Evolutionary conservation across 805 yeast genomes (phyloP).

Genomic region (Metschnikowia anglica): DNA sequence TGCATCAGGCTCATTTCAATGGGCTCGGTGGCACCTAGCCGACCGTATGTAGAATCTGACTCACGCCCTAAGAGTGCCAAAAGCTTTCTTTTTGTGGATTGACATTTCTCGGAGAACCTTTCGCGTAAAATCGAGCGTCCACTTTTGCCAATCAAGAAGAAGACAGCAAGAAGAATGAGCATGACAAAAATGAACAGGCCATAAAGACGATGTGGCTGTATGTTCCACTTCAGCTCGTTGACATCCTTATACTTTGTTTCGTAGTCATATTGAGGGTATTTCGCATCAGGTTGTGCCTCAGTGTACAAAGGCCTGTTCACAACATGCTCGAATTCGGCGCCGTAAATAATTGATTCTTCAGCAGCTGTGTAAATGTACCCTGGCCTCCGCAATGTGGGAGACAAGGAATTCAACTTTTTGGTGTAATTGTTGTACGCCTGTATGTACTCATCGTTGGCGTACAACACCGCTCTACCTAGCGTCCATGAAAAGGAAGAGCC

Average conservation of each 20-base stretch:
- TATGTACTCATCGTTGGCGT: conserved; percentile 55
- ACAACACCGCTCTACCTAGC: conserved; percentile 58
- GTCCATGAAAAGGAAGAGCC: conserved; percentile 55
- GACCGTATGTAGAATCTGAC: not conserved
- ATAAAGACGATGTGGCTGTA: conserved; percentile 45
- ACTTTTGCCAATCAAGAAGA: conserved; percentile 36
- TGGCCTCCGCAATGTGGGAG: conserved; percentile 23
- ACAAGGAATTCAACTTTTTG: conserved; percentile 18
- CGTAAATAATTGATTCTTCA: conserved; percentile 47
- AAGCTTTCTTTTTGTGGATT: not conserved
- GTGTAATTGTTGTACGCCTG: conserved; percentile 41
- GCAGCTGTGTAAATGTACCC: conserved; percentile 53
- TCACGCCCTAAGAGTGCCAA: not conserved
- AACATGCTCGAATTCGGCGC: conserved; percentile 50
- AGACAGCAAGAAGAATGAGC: conserved; percentile 26
- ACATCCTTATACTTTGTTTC: conserved; percentile 30
- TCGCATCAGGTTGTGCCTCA: conserved; percentile 17
- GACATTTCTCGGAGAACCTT: not conserved
- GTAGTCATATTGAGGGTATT: conserved; percentile 30
- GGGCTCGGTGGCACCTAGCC: conserved; percentile 5
- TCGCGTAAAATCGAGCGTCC: conserved; percentile 19
- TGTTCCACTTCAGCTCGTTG: conserved; percentile 40
- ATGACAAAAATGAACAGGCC: conserved; percentile 34
- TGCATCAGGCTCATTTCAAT: conserved; percentile 13
- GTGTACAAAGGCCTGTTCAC: conserved; percentile 43